Evolutionary conservation across 1,139 yeast genomes (phyloP).

Genomic region (Kazachstania sp.): DNA sequence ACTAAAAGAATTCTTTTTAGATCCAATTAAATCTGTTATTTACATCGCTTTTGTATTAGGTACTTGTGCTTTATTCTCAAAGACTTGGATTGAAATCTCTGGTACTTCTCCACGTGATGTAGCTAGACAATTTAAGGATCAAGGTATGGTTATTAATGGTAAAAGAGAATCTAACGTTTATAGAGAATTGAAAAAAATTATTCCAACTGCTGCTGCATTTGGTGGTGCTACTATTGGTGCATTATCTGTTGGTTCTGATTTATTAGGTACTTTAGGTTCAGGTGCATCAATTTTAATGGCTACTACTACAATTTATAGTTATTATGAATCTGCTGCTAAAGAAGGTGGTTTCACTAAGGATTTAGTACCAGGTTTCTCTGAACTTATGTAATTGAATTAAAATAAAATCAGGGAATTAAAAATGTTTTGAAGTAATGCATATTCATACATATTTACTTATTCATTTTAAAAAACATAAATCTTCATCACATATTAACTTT

Average conservation of each 20-base stretch:
- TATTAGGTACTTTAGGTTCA: slow-evolving; percentile 88
- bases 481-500: no score
- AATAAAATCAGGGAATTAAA: neutral
- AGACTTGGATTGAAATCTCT: slow-evolving; percentile 96
- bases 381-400: slow-evolving; percentile 25
- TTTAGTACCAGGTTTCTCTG: slow-evolving; percentile 43
- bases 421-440: neutral
- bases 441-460: no score
- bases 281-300: slow-evolving; percentile 94
- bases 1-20: slow-evolving; percentile 72
- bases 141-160: slow-evolving; percentile 94
- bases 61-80: slow-evolving; percentile 89
- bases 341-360: slow-evolving; percentile 79
- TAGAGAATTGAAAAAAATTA: slow-evolving; percentile 85
- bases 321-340: slow-evolving; percentile 89
- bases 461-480: no score
- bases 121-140: slow-evolving; percentile 96
- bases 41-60: slow-evolving; percentile 77
- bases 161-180: slow-evolving; percentile 91
- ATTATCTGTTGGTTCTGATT: slow-evolving; percentile 84
- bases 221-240: slow-evolving; percentile 99
- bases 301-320: slow-evolving; percentile 93
- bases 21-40: slow-evolving; percentile 79
- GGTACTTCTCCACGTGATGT: slow-evolving; percentile 94
- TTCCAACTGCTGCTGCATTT: slow-evolving; percentile 96